Conservation (phyloP, 202 grass and related monocot species). For the Schoenoplectus tabernaemontani region DNA sequence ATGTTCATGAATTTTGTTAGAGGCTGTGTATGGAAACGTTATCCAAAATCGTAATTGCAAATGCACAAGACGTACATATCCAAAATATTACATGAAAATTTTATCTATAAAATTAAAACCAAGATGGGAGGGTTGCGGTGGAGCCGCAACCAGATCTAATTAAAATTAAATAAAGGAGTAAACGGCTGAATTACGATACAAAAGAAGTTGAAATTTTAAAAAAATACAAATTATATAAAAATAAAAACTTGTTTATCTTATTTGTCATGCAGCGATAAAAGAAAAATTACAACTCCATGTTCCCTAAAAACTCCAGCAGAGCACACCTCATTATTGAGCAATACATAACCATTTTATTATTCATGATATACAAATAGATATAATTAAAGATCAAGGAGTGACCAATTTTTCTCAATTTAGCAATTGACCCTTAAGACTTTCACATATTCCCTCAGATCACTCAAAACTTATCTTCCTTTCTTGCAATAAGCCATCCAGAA, state of each 20-base stretch:
- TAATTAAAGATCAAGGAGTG: neutral
- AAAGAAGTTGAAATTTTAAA: neutral
- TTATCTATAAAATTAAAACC: no score
- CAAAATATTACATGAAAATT: no score
- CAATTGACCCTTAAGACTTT: neutral
- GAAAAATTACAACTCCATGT: neutral
- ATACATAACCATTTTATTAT: neutral
- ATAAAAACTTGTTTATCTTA: neutral
- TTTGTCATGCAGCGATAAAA: neutral
- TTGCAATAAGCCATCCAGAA: neutral
- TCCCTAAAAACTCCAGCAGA: neutral
- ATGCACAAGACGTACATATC: no score
- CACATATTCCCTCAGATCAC: neutral
- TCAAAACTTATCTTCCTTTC: neutral
- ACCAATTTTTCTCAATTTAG: neutral
- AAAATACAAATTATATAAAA: neutral
- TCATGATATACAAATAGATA: conserved; percentile 9
- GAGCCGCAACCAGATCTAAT: no score
- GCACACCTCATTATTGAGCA: neutral
- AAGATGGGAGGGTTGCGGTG: no score
- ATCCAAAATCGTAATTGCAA: no score
- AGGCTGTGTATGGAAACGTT: no score
- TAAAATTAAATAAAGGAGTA: no score
- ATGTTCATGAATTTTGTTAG: no score
- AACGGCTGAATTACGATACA: neutral